Conservation (phyloP, 345 rosid genomes). For the Lepidium didymum region DNA sequence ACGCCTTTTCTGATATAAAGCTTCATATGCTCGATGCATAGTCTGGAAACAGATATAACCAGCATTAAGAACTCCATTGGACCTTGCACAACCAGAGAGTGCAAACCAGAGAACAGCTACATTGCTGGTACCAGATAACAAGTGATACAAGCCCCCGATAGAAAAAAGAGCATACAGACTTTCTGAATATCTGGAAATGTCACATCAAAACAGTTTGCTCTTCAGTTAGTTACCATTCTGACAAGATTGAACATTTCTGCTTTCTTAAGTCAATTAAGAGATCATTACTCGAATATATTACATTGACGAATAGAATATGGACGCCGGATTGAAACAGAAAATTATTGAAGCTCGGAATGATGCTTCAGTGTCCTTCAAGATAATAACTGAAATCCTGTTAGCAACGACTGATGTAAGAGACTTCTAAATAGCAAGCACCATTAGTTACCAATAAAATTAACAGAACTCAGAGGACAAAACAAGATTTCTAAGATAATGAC, state of each 20-base stretch:
- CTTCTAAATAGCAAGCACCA: not conserved
- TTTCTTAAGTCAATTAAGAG: not conserved
- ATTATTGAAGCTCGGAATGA: slow-evolving; percentile 62
- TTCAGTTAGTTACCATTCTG: not conserved
- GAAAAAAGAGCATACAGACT: slow-evolving; percentile 70
- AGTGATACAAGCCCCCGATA: slow-evolving; percentile 71
- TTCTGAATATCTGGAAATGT: slow-evolving; percentile 65
- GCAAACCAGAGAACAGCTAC: slow-evolving; percentile 71
- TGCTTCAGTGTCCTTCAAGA: slow-evolving; percentile 62
- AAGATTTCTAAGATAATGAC: too few relatives aligned
- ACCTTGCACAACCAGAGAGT: slow-evolving; percentile 82
- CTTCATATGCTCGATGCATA: slow-evolving; percentile 66
- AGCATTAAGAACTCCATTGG: slow-evolving; percentile 91
- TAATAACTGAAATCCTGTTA: slow-evolving; percentile 62
- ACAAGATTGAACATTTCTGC: not conserved
- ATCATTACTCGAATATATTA: slow-evolving; percentile 28
- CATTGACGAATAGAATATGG: slow-evolving; percentile 83
- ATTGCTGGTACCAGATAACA: slow-evolving; percentile 51
- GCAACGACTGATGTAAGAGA: slow-evolving; percentile 22
- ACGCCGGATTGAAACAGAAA: slow-evolving; percentile 91
- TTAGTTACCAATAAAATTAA: not conserved
- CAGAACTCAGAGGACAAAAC: not conserved
- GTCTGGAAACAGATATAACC: slow-evolving; percentile 87
- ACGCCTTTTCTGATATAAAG: slow-evolving; percentile 38
- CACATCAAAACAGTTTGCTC: not conserved